These are phyloP conservation scores for Amanita jacksonii DNA, from an alignment of 768 basidiomycete genomes.

Conservation along the genomic window DNA sequence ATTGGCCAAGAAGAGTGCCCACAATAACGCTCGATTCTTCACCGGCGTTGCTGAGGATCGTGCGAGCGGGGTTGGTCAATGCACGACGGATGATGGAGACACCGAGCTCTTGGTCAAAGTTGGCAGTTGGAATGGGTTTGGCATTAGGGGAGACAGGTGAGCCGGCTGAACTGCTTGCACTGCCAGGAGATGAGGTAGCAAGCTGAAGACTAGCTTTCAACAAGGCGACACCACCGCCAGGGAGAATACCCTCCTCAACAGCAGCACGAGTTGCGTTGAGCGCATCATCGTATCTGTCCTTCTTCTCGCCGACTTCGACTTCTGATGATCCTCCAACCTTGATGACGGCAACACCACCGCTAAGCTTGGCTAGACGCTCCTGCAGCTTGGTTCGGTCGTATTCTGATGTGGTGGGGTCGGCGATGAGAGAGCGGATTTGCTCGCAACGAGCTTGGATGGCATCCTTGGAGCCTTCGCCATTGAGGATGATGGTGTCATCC, in stretches of 20 bases:
- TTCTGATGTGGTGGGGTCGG: conserved; percentile 79
- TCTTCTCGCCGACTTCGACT: conserved; percentile 98
- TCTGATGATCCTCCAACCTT: conserved; percentile 91
- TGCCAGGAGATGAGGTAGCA: conserved; percentile 40
- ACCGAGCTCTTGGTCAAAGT: conserved; percentile 98
- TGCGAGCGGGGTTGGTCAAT: conserved; percentile 71
- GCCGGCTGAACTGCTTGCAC: conserved; percentile 34
- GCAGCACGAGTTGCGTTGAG: conserved; percentile 97
- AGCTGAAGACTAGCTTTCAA: conserved; percentile 77
- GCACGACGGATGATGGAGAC: conserved; percentile 88
- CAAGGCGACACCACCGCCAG: conserved; percentile 91
- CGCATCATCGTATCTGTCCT: conserved; percentile 96
- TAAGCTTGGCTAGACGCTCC: conserved; percentile 93
- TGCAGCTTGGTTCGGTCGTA: conserved; percentile 94
- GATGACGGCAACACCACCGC: conserved; percentile 96
- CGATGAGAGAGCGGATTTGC: conserved; percentile 81
- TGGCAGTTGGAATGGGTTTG: conserved; percentile 64
- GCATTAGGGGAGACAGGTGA: conserved; percentile 46
- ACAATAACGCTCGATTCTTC: conserved; percentile 92
- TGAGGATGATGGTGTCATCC: conserved; percentile 94
- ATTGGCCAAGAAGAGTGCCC: conserved; percentile 67
- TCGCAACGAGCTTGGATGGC: conserved; percentile 90
- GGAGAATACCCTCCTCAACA: conserved; percentile 97
- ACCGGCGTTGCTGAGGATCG: conserved; percentile 89
- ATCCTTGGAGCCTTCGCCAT: conserved; percentile 88